Conservation (phyloP, 1,284 basidiomycete species). For the Moniliella sp. region DNA sequence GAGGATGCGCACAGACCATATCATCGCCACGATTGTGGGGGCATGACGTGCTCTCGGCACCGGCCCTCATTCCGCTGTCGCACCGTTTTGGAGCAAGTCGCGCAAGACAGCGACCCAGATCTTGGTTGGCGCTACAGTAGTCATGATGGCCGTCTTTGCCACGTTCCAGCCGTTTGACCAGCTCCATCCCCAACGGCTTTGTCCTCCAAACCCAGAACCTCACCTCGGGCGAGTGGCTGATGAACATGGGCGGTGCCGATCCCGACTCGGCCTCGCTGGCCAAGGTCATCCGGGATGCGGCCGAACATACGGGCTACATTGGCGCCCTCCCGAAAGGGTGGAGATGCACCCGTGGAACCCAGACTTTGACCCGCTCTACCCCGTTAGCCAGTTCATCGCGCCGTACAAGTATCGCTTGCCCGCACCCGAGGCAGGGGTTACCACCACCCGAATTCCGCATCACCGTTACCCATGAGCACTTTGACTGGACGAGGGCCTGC, state of each 20-base stretch:
- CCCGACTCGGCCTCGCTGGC: too few relatives aligned
- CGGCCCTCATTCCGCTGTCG: slow-evolving; percentile 44
- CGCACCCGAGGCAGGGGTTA: slow-evolving; percentile 32
- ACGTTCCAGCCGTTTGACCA: slow-evolving; percentile 47
- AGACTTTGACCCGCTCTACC: slow-evolving; percentile 46
- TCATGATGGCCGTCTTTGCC: slow-evolving; percentile 45
- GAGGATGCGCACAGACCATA: too few relatives aligned
- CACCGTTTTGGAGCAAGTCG: slow-evolving; percentile 45
- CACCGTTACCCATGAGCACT: slow-evolving; percentile 43
- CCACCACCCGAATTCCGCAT: slow-evolving; percentile 40
- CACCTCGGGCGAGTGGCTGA: slow-evolving; percentile 47
- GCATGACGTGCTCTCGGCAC: slow-evolving; percentile 42
- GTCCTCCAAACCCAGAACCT: slow-evolving; percentile 67
- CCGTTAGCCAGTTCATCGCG: slow-evolving; percentile 46
- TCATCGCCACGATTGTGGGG: slow-evolving; percentile 37
- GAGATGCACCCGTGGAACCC: slow-evolving; percentile 27
- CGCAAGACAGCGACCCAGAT: slow-evolving; percentile 39
- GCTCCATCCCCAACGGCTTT: slow-evolving; percentile 68
- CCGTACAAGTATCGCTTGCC: slow-evolving; percentile 51
- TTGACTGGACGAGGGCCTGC: slow-evolving; percentile 45
- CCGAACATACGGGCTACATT: slow-evolving; percentile 40
- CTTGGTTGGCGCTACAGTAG: slow-evolving; percentile 38
- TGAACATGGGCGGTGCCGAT: slow-evolving; percentile 68
- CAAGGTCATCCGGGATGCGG: too few relatives aligned
- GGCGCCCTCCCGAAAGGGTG: slow-evolving; percentile 18